Evolutionary conservation across 768 basidiomycete species (phyloP).

Genomic region (Lanmaoa rubissima): DNA sequence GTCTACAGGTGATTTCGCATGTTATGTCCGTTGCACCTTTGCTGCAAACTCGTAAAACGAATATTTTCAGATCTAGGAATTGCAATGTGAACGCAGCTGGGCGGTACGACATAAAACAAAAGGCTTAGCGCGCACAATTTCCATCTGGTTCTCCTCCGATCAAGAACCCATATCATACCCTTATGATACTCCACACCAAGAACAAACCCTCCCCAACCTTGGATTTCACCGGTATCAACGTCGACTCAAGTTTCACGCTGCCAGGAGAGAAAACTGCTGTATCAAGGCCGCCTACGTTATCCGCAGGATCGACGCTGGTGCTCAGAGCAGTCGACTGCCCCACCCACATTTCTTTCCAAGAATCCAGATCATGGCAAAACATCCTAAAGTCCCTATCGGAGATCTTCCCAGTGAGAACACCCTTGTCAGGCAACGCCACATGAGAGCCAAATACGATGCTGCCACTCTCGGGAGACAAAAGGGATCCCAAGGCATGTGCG

Average conservation of each 20-base stretch:
- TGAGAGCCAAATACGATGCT: slow-evolving; percentile 34
- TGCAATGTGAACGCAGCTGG: not conserved
- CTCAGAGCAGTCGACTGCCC: not conserved
- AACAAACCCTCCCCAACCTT: not conserved
- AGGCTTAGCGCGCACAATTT: not conserved
- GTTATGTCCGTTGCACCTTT: not conserved
- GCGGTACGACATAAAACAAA: not conserved
- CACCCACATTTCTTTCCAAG: slow-evolving; percentile 30
- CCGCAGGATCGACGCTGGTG: not conserved
- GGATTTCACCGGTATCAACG: slow-evolving; percentile 15
- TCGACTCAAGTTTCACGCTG: slow-evolving; percentile 30
- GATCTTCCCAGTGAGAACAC: not conserved
- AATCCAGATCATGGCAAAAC: slow-evolving; percentile 28
- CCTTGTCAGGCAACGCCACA: slow-evolving; percentile 12
- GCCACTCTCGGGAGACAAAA: slow-evolving; percentile 29
- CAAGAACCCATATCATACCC: not conserved
- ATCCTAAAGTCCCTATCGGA: slow-evolving; percentile 6
- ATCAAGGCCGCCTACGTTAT: not conserved
- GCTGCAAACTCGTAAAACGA: no score
- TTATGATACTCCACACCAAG: slow-evolving; percentile 24
- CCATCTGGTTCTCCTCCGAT: not conserved
- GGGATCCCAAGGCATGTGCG: slow-evolving; percentile 24
- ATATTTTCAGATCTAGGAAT: no score
- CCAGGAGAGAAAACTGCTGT: slow-evolving; percentile 29
- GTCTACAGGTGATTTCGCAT: not conserved